phyloP scores from a whole-genome alignment of 2,329 filamentous ascomycete species.

The Fusarium haematococcum region DNA sequence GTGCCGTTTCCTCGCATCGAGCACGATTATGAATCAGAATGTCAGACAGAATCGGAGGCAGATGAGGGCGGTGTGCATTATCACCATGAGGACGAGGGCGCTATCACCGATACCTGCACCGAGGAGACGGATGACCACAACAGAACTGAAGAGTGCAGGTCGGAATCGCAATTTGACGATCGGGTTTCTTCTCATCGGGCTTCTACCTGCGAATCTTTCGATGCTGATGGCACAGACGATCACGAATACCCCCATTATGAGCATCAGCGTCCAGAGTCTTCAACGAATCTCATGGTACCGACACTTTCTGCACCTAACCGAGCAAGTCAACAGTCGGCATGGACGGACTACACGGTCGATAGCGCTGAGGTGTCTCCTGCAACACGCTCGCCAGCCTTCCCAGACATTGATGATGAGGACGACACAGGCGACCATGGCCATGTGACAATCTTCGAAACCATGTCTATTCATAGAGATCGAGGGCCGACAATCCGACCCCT shows the following conservation, averaged over 20 bases:
- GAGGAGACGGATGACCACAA: constrained; percentile 51
- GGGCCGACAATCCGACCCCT: constrained; percentile 30
- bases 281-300: constrained; percentile 62
- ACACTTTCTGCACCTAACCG: constrained; percentile 58
- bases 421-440: constrained; percentile 47
- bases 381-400: constrained; percentile 45
- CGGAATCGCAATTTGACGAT: constrained; percentile 45
- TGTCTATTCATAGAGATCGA: constrained; percentile 43
- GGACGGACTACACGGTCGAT: constrained; percentile 71
- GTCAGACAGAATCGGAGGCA: constrained; percentile 51
- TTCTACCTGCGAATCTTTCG: constrained; percentile 57
- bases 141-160: constrained; percentile 43
- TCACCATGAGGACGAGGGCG: constrained; percentile 47
- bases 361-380: constrained; percentile 58
- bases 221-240: constrained; percentile 47
- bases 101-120: constrained; percentile 51
- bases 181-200: constrained; percentile 50
- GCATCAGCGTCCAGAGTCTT: constrained; percentile 50
- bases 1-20: constrained; percentile 52
- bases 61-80: constrained; percentile 39
- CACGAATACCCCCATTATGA: constrained; percentile 42
- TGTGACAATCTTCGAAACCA: constrained; percentile 49
- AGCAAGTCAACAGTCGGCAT: constrained; percentile 67
- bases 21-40: constrained; percentile 53
- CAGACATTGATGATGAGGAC: constrained; percentile 39